phyloP scores from a whole-genome alignment of 306 rosid species.

The Urtica urens region DNA sequence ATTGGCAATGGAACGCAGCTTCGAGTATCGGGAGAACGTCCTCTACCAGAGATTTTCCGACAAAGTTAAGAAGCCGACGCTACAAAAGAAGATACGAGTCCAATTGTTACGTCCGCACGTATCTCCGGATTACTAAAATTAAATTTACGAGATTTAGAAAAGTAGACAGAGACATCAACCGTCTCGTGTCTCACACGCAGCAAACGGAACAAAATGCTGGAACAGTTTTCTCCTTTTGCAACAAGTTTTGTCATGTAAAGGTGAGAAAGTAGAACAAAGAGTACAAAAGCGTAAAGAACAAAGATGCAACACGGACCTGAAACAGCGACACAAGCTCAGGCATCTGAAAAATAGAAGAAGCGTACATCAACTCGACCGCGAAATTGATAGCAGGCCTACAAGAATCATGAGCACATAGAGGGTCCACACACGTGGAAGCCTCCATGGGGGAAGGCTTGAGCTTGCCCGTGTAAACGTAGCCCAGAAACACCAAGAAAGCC shows the following conservation, averaged over 20 bases:
- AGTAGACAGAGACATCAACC: too few species aligned
- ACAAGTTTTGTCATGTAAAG: neutral
- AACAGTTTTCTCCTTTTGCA: neutral
- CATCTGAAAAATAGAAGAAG: constrained; percentile 35
- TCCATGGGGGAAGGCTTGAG: constrained; percentile 35
- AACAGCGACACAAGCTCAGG: constrained; percentile 37
- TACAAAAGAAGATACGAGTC: constrained; percentile 17
- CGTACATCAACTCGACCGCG: constrained; percentile 41
- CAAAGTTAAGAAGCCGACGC: constrained; percentile 41
- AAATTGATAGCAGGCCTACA: constrained; percentile 46
- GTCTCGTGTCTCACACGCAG: neutral
- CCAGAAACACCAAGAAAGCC: constrained; percentile 37
- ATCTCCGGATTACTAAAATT: neutral
- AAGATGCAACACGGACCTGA: constrained; percentile 26
- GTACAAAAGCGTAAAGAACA: neutral
- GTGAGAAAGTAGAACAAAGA: too few species aligned
- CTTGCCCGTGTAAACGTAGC: constrained; percentile 39
- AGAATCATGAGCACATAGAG: constrained; percentile 35
- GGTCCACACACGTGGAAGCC: constrained; percentile 44
- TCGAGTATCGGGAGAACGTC: constrained; percentile 37
- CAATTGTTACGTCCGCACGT: constrained; percentile 4
- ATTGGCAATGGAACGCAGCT: constrained; percentile 31
- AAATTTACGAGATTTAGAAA: neutral
- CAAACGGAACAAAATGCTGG: neutral
- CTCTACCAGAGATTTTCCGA: constrained; percentile 32